Evolutionary conservation across 805 yeast genomes (phyloP).

Genomic region (Candida nemodendra): DNA sequence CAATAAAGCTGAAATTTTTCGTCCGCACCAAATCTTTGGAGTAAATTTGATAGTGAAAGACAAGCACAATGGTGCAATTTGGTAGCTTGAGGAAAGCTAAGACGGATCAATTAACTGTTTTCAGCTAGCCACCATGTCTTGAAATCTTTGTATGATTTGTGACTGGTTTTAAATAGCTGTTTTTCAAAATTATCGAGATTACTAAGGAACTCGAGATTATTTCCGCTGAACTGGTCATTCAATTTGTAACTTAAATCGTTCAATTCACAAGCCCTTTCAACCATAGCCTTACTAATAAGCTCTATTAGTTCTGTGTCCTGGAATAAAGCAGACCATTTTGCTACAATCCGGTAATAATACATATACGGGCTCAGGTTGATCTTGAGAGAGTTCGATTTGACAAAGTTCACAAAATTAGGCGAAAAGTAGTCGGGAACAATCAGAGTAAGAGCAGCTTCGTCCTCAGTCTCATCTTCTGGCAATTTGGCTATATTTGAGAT

Average conservation of each 20-base stretch:
- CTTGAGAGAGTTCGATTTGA: slow-evolving; percentile 54
- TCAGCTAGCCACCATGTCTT: slow-evolving; percentile 25
- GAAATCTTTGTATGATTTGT: slow-evolving; percentile 36
- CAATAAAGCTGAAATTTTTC: too few relatives aligned
- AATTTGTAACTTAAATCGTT: slow-evolving; percentile 59
- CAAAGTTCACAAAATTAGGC: slow-evolving; percentile 70
- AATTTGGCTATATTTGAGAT: slow-evolving; percentile 25
- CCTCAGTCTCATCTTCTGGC: slow-evolving; percentile 33
- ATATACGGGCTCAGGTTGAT: slow-evolving; percentile 24
- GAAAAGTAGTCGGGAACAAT: slow-evolving; percentile 70
- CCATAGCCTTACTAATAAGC: slow-evolving; percentile 47
- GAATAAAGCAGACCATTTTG: slow-evolving; percentile 75
- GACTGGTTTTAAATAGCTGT: slow-evolving; percentile 50
- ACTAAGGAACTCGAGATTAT: slow-evolving; percentile 46
- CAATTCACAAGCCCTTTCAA: slow-evolving; percentile 66
- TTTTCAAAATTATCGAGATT: slow-evolving; percentile 79
- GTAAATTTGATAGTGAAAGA: too few relatives aligned
- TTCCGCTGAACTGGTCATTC: slow-evolving; percentile 32
- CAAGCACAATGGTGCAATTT: too few relatives aligned
- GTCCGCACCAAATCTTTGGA: too few relatives aligned
- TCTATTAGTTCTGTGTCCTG: slow-evolving; percentile 61
- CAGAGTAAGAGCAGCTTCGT: slow-evolving; percentile 60
- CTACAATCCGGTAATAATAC: slow-evolving; percentile 61
- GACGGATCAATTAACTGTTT: too few relatives aligned
- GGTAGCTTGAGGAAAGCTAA: too few relatives aligned